A percentile compares a stretch with the other conserved stretches of the same genome.
Conservation (phyloP, 768 basidiomycete genomes). For the Ramaria rubella region DNA sequence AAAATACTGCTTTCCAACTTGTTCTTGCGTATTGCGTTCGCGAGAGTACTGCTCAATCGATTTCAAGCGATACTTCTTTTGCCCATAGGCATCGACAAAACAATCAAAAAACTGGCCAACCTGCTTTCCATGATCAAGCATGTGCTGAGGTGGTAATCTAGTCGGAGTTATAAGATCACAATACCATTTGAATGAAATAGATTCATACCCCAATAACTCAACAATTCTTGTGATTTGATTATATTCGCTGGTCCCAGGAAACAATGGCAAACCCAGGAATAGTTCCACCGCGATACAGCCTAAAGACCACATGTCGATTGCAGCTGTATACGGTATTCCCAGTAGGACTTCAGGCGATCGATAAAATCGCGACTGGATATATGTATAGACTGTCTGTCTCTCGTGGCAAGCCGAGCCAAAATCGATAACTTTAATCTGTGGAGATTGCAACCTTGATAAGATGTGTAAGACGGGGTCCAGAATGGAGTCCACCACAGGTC, state of each 20-base stretch:
- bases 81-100: conserved; percentile 61
- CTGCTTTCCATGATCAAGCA: conserved; percentile 97
- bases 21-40: conserved; percentile 93
- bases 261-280: conserved; percentile 91
- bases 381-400: conserved; percentile 98
- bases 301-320: conserved; percentile 99
- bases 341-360: conserved; percentile 95
- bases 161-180: conserved; percentile 4
- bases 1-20: conserved; percentile 99
- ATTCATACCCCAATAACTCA: conserved; percentile 91
- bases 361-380: conserved; percentile 98
- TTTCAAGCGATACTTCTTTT: conserved; percentile 78
- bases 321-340: conserved; percentile 87
- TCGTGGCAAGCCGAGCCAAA: conserved; percentile 99
- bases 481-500: conserved; percentile 15
- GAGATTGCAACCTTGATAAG: conserved; percentile 74
- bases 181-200: not conserved
- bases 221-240: conserved; percentile 96
- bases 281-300: conserved; percentile 98
- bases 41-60: conserved; percentile 90
- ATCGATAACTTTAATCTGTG: conserved; percentile 98
- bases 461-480: conserved; percentile 3
- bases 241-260: conserved; percentile 98
- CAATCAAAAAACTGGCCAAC: conserved; percentile 88
- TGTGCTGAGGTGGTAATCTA: conserved; percentile 84